Percentiles rank a stretch among this genome's conserved stretches.
These are phyloP conservation scores for Pinus taeda DNA, from an alignment of 75 land plant species.

Conservation along the genomic window DNA sequence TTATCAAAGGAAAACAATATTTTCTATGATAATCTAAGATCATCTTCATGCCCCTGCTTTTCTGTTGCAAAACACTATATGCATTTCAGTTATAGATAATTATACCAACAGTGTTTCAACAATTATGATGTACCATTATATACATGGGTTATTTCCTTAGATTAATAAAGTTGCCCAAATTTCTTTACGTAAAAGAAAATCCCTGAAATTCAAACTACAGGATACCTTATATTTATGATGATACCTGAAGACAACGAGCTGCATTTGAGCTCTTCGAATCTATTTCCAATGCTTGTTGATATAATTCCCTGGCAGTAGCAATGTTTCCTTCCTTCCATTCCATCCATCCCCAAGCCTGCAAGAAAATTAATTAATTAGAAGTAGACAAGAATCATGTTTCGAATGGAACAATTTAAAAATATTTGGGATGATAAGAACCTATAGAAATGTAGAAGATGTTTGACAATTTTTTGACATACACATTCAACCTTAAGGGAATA, in stretches of 20 bases:
- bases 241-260: conserved; percentile 92
- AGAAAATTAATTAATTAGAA: neutral
- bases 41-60: no score
- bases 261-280: conserved; percentile 71
- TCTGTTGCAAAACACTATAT: no score
- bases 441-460: neutral
- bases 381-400: no score
- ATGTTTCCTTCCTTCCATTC: conserved; percentile 98
- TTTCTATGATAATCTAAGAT: no score
- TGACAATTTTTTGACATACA: neutral
- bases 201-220: neutral
- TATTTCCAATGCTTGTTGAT: conserved; percentile 66
- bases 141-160: neutral
- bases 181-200: neutral
- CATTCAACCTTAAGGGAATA: neutral
- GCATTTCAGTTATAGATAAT: no score
- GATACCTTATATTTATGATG: neutral
- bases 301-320: conserved; percentile 71
- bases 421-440: neutral
- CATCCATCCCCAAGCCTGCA: conserved; percentile 99
- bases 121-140: no score
- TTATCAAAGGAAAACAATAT: no score
- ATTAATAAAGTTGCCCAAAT: neutral
- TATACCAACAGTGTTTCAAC: no score
- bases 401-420: neutral